Evolutionary conservation across 2,329 filamentous ascomycete species (phyloP), one percentile per base, ranked within the genome.

Genomic region (Trichoderma pleuroti): DNA sequence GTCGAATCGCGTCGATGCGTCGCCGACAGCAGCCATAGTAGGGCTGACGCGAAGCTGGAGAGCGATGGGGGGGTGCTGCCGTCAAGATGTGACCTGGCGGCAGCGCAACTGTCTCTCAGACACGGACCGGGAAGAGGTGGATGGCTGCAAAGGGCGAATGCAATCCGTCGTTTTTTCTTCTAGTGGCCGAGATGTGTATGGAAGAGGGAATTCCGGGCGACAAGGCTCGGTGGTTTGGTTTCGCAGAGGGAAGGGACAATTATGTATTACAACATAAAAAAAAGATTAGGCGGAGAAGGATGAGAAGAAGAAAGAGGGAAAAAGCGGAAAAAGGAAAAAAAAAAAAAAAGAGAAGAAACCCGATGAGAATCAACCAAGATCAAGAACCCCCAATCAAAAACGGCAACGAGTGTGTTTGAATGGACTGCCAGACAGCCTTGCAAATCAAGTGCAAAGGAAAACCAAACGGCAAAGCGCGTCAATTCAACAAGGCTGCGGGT

Each of bases 1-100:
- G 77, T 82, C 84, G 77, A 83, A 82, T 73, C 82, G 78, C 77
- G 82, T 81, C 56, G 76, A 78, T 73, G 76, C 76, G 73, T 80
- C 77, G 71, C 74, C 75, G 75, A 75, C 73, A 63, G 76, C 73
- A 69, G 75, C 75, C 77, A 80, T 79, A 72, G 61, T 72, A 70
- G 32, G 69, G 67, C 57, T 63, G 70, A 61, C 34, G 49, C 57
- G 57, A 62, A 32, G 62, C 24, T 56, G 57, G 57, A 32, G n/a
- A 54, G 46, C 52, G n/a, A 52, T 62, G 63, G 26, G 49, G 63
- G 32, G 49, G 24, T 34, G 39, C 57, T 61, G 64, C 36, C 36
- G 71, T 64, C 56, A 26, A 36, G 59, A 28, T 62, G 18, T 36
- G 39, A 60, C 65, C 36, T 60, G 65, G 28, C 54, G 65, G 54